Evolutionary conservation across 768 basidiomycete genomes (phyloP), one percentile per base, ranked within the genome.

Genomic region (Hypsizygus marmoreus): DNA sequence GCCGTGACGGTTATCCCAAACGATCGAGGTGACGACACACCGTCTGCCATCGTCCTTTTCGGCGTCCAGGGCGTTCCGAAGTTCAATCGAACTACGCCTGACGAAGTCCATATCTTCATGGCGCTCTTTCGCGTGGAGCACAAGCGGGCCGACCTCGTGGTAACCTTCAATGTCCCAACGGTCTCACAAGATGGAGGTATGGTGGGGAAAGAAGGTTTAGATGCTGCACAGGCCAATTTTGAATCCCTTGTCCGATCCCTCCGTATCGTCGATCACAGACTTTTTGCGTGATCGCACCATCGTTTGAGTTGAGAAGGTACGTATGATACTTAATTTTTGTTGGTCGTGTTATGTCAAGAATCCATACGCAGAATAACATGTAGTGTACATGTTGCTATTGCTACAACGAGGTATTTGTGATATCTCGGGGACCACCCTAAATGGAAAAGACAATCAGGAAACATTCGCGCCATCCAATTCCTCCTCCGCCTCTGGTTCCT

Each of bases 121-220:
- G 91, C 86, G 4, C 75, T 98, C 10, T 97, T 84, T 70, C 81
- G 95, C 25, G 71, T 95, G 16, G 70, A 79, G 55, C 59, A 69
- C 17, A 89, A 88, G 63, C 72, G 73, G 25, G 78, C 86, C 5
- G 97, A 99, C 61, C 62, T 99, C 16, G 87, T 97, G 22, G 75
- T 90, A 49, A 87, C 88, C 13, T 85, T 86, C 60, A 97, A 95
- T 65, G 76, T 88, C 16, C 95, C 95, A 23, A 67, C 74, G 30
- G 61, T 61, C 35, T 66, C 79, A 9, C 64, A 66, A 12, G 75
- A 77, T 44, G 73, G 70, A 32, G 73, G 68, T 12, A 72, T 68
- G 40, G 71, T 79, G 29, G 64, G 57, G n/a, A 58, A 65, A 48
- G 67, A 70, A 40, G 65, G 63, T 20, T 58, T 67, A 29, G 58